phyloP scores from a whole-genome alignment of 1,284 basidiomycete species.

The Cryptococcus hybrid region DNA sequence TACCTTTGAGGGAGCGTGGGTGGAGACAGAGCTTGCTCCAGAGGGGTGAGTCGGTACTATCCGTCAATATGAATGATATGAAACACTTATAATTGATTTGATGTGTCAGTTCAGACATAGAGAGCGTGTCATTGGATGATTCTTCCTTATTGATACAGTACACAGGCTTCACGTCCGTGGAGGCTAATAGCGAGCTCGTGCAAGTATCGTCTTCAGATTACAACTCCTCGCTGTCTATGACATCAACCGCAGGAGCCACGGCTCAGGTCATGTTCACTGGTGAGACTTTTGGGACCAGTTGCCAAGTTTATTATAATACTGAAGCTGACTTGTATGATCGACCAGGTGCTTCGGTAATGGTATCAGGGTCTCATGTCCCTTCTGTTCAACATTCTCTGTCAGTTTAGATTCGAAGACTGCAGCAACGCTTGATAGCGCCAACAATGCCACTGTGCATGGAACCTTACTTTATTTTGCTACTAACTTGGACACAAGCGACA shows the following conservation, averaged over 20 bases:
- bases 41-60: constrained; percentile 1
- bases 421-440: constrained; percentile 17
- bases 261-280: constrained; percentile 28
- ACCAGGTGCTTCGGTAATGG: constrained; percentile 24
- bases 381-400: constrained; percentile 12
- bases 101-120: constrained; percentile 2
- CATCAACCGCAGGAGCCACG: constrained; percentile 24
- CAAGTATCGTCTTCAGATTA: constrained; percentile 15
- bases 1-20: constrained; percentile 13
- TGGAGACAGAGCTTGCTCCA: constrained; percentile 12
- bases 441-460: constrained; percentile 21
- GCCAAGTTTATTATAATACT: background rate
- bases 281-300: constrained; percentile 6
- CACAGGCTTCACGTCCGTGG: constrained; percentile 18
- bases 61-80: constrained; percentile 1
- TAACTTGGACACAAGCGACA: constrained; percentile 19
- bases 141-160: constrained; percentile 18
- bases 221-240: constrained; percentile 26
- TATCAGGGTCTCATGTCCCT: constrained; percentile 22
- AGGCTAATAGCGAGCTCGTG: constrained; percentile 5
- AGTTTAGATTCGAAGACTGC: constrained; percentile 14
- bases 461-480: constrained; percentile 26
- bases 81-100: background rate
- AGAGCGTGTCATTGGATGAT: constrained; percentile 22
- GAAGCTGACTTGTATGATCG: background rate